These are phyloP conservation scores for Fusarium verticillioides DNA, from an alignment of 2,329 filamentous ascomycete genomes.

Conservation along the genomic window DNA sequence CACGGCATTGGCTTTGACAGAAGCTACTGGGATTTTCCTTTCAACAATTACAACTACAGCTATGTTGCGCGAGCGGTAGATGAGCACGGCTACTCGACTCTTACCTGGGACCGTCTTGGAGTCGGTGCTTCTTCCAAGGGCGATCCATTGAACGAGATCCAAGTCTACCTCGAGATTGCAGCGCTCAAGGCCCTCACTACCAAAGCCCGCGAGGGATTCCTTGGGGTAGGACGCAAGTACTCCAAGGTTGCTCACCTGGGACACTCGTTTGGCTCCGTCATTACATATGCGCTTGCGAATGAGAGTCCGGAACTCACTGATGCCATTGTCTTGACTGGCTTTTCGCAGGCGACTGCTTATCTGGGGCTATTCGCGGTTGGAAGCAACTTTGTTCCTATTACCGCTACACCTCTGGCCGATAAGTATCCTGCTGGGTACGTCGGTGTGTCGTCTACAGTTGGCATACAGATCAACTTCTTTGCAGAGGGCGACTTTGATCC, in stretches of 20 bases:
- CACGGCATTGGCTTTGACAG: slow-evolving; percentile 55
- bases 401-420: slow-evolving; percentile 43
- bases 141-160: slow-evolving; percentile 69
- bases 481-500: slow-evolving; percentile 66
- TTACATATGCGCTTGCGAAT: slow-evolving; percentile 65
- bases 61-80: slow-evolving; percentile 68
- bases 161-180: slow-evolving; percentile 67
- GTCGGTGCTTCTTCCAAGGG: slow-evolving; percentile 68
- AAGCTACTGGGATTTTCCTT: slow-evolving; percentile 71
- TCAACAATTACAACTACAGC: slow-evolving; percentile 69
- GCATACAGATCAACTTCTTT: slow-evolving; percentile 65
- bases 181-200: slow-evolving; percentile 65
- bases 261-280: slow-evolving; percentile 71
- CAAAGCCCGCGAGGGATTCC: slow-evolving; percentile 56
- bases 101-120: slow-evolving; percentile 71
- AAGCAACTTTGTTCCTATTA: slow-evolving; percentile 60
- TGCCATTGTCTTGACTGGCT: slow-evolving; percentile 70
- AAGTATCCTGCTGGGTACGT: slow-evolving; percentile 64
- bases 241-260: slow-evolving; percentile 67
- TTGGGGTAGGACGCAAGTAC: slow-evolving; percentile 55
- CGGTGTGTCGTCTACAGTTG: slow-evolving; percentile 56
- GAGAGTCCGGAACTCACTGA: slow-evolving; percentile 64
- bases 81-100: slow-evolving; percentile 66
- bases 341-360: slow-evolving; percentile 61
- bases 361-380: slow-evolving; percentile 56